Percentiles rank a stretch among this genome's conserved stretches.
Evolutionary conservation across 139 green algal genomes (phyloP).

Genomic region (Closterium sp.): DNA sequence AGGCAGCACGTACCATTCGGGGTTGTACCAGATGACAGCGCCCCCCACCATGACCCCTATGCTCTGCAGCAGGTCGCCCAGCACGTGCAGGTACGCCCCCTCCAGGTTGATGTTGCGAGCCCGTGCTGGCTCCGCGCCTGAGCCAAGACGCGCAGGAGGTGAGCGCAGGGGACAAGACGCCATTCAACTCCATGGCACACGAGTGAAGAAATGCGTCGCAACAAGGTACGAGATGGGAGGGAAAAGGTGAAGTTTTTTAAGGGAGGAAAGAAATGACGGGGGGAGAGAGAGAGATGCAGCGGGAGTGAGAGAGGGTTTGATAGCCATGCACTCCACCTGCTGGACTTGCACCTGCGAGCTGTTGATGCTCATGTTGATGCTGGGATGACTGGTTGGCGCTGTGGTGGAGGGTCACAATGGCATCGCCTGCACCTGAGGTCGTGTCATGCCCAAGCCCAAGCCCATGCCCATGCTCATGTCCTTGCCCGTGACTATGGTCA

Average conservation of each 20-base stretch:
- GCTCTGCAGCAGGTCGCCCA: conserved; percentile 90
- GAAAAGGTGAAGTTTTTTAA: not conserved
- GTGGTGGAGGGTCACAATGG: not conserved
- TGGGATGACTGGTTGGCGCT: not conserved
- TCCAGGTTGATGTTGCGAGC: conserved; percentile 65
- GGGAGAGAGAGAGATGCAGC: not conserved
- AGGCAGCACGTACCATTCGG: conserved; percentile 49
- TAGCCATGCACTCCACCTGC: not conserved
- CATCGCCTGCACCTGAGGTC: not conserved
- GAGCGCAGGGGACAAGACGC: not conserved
- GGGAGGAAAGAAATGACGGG: not conserved
- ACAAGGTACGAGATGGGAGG: not conserved
- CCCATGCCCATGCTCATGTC: conserved; percentile 8
- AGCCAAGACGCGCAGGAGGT: not conserved
- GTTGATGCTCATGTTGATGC: not conserved
- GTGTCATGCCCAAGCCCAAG: conserved; percentile 4
- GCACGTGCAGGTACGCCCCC: conserved; percentile 81
- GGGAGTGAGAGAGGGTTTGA: not conserved
- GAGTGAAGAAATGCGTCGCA: not conserved
- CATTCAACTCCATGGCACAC: not conserved
- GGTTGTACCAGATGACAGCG: conserved; percentile 82
- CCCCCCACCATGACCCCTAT: conserved; percentile 82
- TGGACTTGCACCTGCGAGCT: too few relatives aligned
- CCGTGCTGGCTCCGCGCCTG: not conserved
- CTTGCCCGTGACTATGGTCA: conserved; percentile 27